phyloP scores from a whole-genome alignment of 1,139 yeast species.

The Maudiozyma humilis region DNA sequence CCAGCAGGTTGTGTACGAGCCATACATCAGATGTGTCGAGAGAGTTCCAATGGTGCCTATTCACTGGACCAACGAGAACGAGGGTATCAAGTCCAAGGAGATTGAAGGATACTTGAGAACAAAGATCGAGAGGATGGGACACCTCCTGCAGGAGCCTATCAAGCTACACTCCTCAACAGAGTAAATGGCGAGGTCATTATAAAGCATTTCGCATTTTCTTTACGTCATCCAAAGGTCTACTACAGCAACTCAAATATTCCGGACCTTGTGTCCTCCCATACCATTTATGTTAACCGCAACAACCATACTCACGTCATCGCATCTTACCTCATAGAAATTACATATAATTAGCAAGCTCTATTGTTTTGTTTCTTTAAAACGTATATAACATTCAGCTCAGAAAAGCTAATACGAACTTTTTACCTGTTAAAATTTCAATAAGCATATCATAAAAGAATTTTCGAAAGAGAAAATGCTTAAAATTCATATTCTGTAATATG shows the following conservation, averaged over 20 bases:
- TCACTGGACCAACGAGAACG: conserved; percentile 64
- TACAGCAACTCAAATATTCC: neutral
- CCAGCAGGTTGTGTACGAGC: conserved; percentile 53
- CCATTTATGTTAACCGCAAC: neutral
- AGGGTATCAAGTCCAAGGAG: conserved; percentile 75
- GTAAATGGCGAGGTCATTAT: neutral
- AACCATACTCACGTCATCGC: neutral
- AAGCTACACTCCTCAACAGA: conserved; percentile 26
- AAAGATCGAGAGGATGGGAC: conserved; percentile 96
- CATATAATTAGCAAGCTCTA: neutral
- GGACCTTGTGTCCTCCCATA: neutral
- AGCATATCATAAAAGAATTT: too few species aligned
- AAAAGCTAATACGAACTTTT: neutral
- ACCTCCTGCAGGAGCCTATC: conserved; percentile 59
- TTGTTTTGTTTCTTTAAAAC: too few species aligned
- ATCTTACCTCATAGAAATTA: neutral
- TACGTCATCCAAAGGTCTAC: neutral
- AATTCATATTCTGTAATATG: too few species aligned
- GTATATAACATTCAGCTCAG: neutral
- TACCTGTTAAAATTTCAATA: neutral
- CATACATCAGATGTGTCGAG: conserved; percentile 39
- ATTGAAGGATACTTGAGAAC: conserved; percentile 89
- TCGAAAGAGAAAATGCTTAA: too few species aligned
- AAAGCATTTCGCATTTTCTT: neutral
- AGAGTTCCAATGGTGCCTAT: conserved; percentile 95